Evolutionary conservation across 192 early-diverging fungal species (phyloP), one percentile per base, ranked within the genome.

Genomic region (Paraglomus brasilianum): DNA sequence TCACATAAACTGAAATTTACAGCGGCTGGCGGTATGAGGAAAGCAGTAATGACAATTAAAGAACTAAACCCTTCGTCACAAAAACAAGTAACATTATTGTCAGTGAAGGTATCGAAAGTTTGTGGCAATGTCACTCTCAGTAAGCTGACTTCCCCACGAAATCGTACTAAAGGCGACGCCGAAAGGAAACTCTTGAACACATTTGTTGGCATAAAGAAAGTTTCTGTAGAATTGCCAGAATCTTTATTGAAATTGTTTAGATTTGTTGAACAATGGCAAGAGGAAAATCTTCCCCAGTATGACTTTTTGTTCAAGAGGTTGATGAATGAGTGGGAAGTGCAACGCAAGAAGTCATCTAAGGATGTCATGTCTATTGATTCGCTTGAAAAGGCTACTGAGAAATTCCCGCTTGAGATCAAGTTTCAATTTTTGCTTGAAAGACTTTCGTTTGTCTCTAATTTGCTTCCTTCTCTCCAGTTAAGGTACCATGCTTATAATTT

Each of bases 231-330:
- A 40, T 62, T 85, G 0, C 87, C 86, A 6, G 78, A 85, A 48
- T 91, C 88, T 61, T 72, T 93, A 11, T 65, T 93, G n/a, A 86
- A 86, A 46, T 51, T 93, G 10, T 87, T 91, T 55, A 74, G 81
- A 4, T 92, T 93, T 72, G 77, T 91, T n/a, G 88, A 89, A 59
- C 84, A 88, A 39, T 93, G 92, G 92, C 76, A 84, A 0, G 84
- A 85, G 36, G 88, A 91, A 57, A 83, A 86, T 48, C 72, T 82
- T 41, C 73, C 80, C 41, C 71, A 75, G 10, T 90, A 88, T 73
- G 86, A 89, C 64, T 88, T 91, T 68, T 72, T 91, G 67, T 86
- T 90, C 71, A 86, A 89, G 57, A 84, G 81, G 5, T 66, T 92
- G 5, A 71, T 90, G 72, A 82, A 85, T 46, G 91, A 92, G 58